Conservation (phyloP, 2,329 filamentous ascomycete species). For the Chrysoporthe deuterocubensis region DNA sequence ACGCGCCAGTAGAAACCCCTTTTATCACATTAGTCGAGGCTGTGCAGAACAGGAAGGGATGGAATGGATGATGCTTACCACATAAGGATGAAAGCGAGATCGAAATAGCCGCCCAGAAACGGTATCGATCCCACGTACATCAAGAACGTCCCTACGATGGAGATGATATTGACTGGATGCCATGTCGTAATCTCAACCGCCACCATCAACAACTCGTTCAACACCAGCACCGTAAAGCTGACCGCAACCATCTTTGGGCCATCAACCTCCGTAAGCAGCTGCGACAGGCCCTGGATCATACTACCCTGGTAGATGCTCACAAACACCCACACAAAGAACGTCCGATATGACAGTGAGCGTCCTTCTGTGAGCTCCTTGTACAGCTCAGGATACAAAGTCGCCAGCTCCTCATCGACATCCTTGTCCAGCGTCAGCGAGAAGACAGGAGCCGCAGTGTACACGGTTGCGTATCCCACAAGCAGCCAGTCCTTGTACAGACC, state of each 20-base stretch:
- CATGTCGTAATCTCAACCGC: constrained; percentile 95
- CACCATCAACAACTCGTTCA: constrained; percentile 98
- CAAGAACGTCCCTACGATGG: constrained; percentile 79
- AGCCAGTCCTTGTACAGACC: constrained; percentile 97
- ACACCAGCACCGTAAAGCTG: constrained; percentile 85
- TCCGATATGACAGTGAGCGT: constrained; percentile 84
- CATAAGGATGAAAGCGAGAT: constrained; percentile 77
- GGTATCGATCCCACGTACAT: constrained; percentile 84
- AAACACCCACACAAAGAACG: constrained; percentile 95
- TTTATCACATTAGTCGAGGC: constrained; percentile 31
- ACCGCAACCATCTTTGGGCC: constrained; percentile 81
- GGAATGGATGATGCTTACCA: constrained; percentile 49
- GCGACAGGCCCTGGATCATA: constrained; percentile 92
- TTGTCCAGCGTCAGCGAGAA: constrained; percentile 92
- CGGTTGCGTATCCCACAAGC: constrained; percentile 91
- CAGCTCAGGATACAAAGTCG: constrained; percentile 93
- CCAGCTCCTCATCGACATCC: constrained; percentile 91
- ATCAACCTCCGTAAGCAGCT: constrained; percentile 81
- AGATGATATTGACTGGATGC: constrained; percentile 90
- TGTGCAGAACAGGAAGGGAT: not conserved
- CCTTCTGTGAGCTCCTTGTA: constrained; percentile 97
- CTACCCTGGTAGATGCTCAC: constrained; percentile 95
- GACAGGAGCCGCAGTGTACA: constrained; percentile 93
- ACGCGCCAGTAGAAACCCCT: constrained; percentile 91
- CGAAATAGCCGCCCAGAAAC: constrained; percentile 88